phyloP scores from a whole-genome alignment of 1,284 basidiomycete genomes.

The Tylopilus sp. region DNA sequence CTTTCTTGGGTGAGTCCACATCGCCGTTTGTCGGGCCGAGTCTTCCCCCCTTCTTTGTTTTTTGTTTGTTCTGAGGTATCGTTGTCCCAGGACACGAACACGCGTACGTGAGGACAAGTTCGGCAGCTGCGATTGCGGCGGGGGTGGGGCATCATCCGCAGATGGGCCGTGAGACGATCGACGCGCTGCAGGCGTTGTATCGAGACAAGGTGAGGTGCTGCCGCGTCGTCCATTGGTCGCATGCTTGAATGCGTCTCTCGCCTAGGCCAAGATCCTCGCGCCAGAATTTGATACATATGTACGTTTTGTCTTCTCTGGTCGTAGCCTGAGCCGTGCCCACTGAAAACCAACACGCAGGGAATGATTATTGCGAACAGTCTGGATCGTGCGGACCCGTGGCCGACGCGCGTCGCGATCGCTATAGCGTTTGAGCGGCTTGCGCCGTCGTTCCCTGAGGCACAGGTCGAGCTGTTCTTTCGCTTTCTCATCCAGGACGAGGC shows the following conservation, averaged over 20 bases:
- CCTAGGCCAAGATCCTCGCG: constrained; percentile 75
- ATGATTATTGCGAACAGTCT: constrained; percentile 91
- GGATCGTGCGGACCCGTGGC: constrained; percentile 93
- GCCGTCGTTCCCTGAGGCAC: constrained; percentile 59
- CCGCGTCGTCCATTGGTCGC: not conserved
- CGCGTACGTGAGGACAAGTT: constrained; percentile 74
- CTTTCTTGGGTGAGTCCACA: constrained; percentile 59
- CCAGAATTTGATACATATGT: constrained; percentile 92
- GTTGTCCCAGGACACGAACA: constrained; percentile 65
- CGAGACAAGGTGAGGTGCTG: constrained; percentile 64
- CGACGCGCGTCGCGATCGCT: constrained; percentile 76
- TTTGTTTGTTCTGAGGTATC: not conserved
- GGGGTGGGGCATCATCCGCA: constrained; percentile 75
- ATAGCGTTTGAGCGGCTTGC: constrained; percentile 69
- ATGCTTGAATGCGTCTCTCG: not conserved
- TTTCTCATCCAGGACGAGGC: constrained; percentile 86
- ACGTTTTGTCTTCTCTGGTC: constrained; percentile 19
- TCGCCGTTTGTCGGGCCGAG: no score
- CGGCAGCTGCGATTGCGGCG: constrained; percentile 76
- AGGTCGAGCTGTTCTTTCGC: constrained; percentile 79
- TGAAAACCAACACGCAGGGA: constrained; percentile 49
- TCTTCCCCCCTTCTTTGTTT: no score
- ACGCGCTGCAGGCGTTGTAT: constrained; percentile 69
- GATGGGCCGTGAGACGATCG: constrained; percentile 49
- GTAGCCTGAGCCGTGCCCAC: no score